Conservation (phyloP, 352 stramenopile genomes). For the Hyaloperonospora brassicae region DNA sequence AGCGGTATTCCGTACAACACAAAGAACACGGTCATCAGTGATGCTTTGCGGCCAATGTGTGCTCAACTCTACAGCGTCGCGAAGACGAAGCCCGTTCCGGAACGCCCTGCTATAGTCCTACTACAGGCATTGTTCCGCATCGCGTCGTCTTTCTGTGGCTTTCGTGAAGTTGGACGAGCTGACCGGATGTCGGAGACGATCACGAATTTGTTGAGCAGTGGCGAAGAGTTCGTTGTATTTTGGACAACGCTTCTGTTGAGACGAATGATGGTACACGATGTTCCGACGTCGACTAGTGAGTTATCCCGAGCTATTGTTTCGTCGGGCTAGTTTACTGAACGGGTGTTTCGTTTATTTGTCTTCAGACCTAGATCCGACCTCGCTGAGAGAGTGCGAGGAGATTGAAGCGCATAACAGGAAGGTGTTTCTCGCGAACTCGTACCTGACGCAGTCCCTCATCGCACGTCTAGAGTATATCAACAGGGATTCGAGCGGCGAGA, state of each 20-base stretch:
- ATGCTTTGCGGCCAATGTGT: conserved; percentile 70
- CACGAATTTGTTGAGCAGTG: conserved; percentile 61
- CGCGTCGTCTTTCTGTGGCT: conserved; percentile 79
- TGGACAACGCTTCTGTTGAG: conserved; percentile 74
- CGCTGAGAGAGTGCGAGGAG: conserved; percentile 56
- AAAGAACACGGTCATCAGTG: conserved; percentile 65
- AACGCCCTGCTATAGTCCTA: conserved; percentile 58
- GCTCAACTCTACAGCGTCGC: conserved; percentile 74
- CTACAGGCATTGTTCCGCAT: conserved; percentile 83
- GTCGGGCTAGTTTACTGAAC: conserved; percentile 3
- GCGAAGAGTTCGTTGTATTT: conserved; percentile 84
- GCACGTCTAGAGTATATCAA: conserved; percentile 52
- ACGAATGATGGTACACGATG: conserved; percentile 46
- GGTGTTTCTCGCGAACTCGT: conserved; percentile 61
- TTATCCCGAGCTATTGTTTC: conserved; percentile 5
- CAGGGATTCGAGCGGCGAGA: conserved; percentile 27
- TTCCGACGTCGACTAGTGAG: conserved; percentile 39
- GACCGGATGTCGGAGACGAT: conserved; percentile 73
- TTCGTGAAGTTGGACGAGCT: conserved; percentile 72
- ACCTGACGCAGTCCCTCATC: conserved; percentile 59
- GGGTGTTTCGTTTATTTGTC: conserved; percentile 1
- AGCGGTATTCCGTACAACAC: conserved; percentile 82
- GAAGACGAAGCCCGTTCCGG: conserved; percentile 54
- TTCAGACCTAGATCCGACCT: conserved; percentile 39
- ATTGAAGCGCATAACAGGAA: conserved; percentile 72